Evolutionary conservation across 164 flowering plant genomes (phyloP).

Genomic region (Aristolochia californica): DNA sequence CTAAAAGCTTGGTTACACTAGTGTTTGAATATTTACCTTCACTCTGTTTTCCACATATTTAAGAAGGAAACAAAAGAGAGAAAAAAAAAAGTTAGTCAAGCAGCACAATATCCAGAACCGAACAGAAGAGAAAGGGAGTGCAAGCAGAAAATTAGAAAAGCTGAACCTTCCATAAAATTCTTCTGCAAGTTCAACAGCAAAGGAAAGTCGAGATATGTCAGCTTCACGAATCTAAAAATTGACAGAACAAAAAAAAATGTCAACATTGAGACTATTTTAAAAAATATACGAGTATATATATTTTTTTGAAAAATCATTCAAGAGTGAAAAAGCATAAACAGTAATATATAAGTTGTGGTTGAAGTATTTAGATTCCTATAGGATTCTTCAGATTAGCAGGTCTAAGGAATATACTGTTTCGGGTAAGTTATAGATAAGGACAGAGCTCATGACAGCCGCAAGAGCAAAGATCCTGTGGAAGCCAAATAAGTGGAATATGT

Average conservation of each 20-base stretch:
- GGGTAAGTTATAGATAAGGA: slow-evolving; percentile 90
- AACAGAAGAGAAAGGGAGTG: background rate
- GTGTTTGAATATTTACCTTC: slow-evolving; percentile 48
- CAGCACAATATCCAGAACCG: too few species aligned
- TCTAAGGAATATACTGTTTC: slow-evolving; percentile 68
- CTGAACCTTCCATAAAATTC: slow-evolving; percentile 97
- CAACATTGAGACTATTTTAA: background rate
- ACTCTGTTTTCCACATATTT: slow-evolving; percentile 42
- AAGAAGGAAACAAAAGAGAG: slow-evolving; percentile 9
- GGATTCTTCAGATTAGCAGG: too few species aligned
- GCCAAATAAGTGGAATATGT: too few species aligned
- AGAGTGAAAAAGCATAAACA: too few species aligned
- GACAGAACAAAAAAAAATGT: background rate
- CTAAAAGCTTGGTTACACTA: background rate
- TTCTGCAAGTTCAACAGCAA: slow-evolving; percentile 99
- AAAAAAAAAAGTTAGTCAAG: slow-evolving; percentile 25
- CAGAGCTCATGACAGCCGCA: slow-evolving; percentile 95
- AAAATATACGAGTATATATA: too few species aligned
- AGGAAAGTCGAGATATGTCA: slow-evolving; percentile 90
- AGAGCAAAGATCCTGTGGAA: slow-evolving; percentile 80
- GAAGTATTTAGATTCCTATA: background rate
- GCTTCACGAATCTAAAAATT: slow-evolving; percentile 85
- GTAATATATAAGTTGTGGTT: background rate
- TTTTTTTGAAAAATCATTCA: too few species aligned
- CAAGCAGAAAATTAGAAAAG: background rate